Conservation (phyloP, 1,284 basidiomycete genomes). For the Trichosporon coremiiforme region DNA sequence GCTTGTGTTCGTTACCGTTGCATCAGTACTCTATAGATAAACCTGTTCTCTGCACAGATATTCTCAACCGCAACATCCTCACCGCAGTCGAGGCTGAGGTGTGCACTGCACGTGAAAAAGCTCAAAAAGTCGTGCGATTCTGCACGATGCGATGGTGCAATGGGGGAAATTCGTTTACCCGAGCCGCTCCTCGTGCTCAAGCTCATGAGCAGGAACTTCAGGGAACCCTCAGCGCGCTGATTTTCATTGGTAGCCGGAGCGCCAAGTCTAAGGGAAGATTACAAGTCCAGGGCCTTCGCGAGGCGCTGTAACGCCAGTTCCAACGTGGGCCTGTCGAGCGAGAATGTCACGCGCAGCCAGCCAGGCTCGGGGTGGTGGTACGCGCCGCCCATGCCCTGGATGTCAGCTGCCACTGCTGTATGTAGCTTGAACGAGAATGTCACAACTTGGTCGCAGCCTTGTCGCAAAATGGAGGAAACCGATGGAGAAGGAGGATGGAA, state of each 20-base stretch:
- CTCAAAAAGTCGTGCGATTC: slow-evolving; percentile 1
- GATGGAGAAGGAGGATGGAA: too few species aligned
- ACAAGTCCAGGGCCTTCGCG: slow-evolving; percentile 19
- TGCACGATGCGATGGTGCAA: not conserved
- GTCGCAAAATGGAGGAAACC: too few species aligned
- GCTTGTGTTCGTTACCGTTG: not conserved
- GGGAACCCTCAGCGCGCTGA: not conserved
- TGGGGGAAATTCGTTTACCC: not conserved
- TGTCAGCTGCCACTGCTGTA: not conserved
- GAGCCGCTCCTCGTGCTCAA: too few species aligned
- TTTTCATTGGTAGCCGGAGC: too few species aligned
- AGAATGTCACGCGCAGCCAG: slow-evolving; percentile 31
- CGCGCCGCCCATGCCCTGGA: slow-evolving; percentile 24
- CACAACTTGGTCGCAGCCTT: too few species aligned
- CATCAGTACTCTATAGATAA: not conserved
- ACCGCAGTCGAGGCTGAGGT: too few species aligned
- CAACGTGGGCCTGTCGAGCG: slow-evolving; percentile 17
- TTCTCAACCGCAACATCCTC: too few species aligned
- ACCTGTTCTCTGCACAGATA: not conserved
- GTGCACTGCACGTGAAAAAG: too few species aligned
- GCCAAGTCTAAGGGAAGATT: not conserved
- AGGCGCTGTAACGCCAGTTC: slow-evolving; percentile 17
- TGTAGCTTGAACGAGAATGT: too few species aligned
- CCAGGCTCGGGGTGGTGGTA: slow-evolving; percentile 28
- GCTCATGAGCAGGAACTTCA: not conserved